Evolutionary conservation across 2,329 filamentous ascomycete species (phyloP).

Genomic region (Geosmithia flava): DNA sequence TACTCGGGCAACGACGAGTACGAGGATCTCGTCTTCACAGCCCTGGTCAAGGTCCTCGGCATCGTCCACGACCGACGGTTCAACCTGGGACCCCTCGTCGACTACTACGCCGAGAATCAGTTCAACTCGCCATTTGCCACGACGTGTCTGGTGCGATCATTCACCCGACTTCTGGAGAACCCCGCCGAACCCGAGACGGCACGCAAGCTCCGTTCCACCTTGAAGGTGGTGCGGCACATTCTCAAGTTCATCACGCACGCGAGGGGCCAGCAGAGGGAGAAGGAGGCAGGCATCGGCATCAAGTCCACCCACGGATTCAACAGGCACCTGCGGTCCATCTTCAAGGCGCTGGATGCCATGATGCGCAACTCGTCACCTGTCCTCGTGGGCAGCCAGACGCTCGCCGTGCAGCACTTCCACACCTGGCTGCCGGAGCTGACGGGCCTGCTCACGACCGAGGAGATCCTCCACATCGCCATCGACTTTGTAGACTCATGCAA

Average conservation of each 20-base stretch:
- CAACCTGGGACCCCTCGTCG: conserved; percentile 80
- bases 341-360: conserved; percentile 77
- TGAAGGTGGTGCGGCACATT: conserved; percentile 89
- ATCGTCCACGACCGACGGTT: conserved; percentile 93
- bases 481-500: conserved; percentile 90
- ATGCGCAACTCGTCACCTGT: conserved; percentile 82
- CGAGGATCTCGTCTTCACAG: conserved; percentile 85
- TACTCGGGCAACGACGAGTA: conserved; percentile 85
- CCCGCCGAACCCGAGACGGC: conserved; percentile 75
- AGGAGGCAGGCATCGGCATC: conserved; percentile 78
- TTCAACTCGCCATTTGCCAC: conserved; percentile 94
- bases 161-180: conserved; percentile 69
- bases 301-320: conserved; percentile 65
- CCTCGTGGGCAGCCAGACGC: conserved; percentile 84
- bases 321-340: conserved; percentile 72
- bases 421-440: conserved; percentile 90
- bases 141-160: conserved; percentile 75
- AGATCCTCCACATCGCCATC: conserved; percentile 82
- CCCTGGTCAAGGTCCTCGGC: conserved; percentile 76
- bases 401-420: conserved; percentile 93
- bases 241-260: conserved; percentile 92
- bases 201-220: conserved; percentile 74
- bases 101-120: conserved; percentile 75
- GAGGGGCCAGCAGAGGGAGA: conserved; percentile 72
- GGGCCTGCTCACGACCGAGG: conserved; percentile 63